phyloP scores from a whole-genome alignment of 306 rosid genomes.

The Trifolium subterraneum region DNA sequence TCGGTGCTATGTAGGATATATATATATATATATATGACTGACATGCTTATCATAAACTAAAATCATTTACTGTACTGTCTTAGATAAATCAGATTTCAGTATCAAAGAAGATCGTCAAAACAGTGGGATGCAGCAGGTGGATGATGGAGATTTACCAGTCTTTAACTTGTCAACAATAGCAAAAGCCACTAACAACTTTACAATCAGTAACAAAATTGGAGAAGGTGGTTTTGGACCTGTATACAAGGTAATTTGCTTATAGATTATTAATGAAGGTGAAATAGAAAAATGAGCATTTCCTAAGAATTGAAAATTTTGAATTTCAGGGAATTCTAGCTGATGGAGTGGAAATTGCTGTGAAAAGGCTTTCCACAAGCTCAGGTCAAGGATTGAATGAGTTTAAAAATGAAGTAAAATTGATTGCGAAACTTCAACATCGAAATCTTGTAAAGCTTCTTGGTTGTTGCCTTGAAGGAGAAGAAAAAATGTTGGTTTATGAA shows the following conservation, averaged over 20 bases:
- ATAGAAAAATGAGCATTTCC: background rate
- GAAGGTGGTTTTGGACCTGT: conserved; percentile 74
- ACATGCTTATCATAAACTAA: conserved; percentile 17
- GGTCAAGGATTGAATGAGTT: conserved; percentile 56
- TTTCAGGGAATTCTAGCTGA: conserved; percentile 53
- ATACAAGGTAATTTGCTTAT: conserved; percentile 45
- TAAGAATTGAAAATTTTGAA: background rate
- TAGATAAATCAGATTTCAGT: conserved; percentile 29
- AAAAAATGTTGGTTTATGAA: conserved; percentile 52
- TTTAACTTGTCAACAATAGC: conserved; percentile 50
- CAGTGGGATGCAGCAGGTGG: conserved; percentile 44
- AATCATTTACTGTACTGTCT: background rate
- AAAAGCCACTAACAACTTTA: conserved; percentile 52
- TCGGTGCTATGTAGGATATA: background rate
- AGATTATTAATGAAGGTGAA: background rate
- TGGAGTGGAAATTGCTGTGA: conserved; percentile 62
- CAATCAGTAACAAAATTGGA: conserved; percentile 53
- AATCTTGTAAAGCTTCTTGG: conserved; percentile 67
- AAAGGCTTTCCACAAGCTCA: conserved; percentile 57
- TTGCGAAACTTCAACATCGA: conserved; percentile 64
- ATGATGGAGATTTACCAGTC: conserved; percentile 61
- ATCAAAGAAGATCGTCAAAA: conserved; percentile 33
- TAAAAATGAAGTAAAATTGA: conserved; percentile 59
- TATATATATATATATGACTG: no score
- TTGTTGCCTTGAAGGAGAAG: conserved; percentile 58